These are phyloP conservation scores for Mortierella sp. DNA, from an alignment of 371 early-diverging fungal species.

Conservation along the genomic window DNA sequence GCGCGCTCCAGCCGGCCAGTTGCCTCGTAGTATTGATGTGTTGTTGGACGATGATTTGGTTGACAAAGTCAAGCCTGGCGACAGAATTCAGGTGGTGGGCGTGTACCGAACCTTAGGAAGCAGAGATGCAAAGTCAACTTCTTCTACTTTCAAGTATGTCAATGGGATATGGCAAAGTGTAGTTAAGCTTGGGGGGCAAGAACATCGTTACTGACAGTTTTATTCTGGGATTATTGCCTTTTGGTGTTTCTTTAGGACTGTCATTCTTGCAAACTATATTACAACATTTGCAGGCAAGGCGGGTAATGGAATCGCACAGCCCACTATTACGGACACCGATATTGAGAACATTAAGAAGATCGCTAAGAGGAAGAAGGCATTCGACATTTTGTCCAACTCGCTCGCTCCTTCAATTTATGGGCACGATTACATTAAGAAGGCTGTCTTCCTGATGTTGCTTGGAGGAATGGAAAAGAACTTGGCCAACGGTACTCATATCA, in stretches of 20 bases:
- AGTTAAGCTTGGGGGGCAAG: neutral
- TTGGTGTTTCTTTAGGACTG: conserved; percentile 72
- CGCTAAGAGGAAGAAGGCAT: conserved; percentile 76
- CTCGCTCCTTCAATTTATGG: conserved; percentile 99
- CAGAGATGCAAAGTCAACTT: conserved; percentile 79
- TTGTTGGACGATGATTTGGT: conserved; percentile 98
- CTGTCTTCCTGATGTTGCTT: conserved; percentile 92
- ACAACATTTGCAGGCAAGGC: conserved; percentile 85
- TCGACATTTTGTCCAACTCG: conserved; percentile 89
- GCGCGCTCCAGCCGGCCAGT: conserved; percentile 97
- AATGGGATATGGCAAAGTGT: neutral
- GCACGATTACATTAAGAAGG: conserved; percentile 97
- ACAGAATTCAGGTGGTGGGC: conserved; percentile 97
- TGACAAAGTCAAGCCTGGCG: conserved; percentile 98
- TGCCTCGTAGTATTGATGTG: conserved; percentile 98
- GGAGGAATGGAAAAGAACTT: conserved; percentile 98
- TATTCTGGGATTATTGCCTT: neutral
- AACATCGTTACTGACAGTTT: neutral
- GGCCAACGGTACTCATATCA: conserved; percentile 94
- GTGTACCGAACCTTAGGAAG: conserved; percentile 93
- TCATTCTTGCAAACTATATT: conserved; percentile 94
- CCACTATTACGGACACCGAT: conserved; percentile 81
- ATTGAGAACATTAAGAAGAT: conserved; percentile 88
- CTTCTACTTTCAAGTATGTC: conserved; percentile 85
- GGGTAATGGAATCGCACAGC: conserved; percentile 70